These are phyloP conservation scores for Scleromitrula shiraiana DNA, from an alignment of 2,329 filamentous ascomycete species.

Conservation along the genomic window DNA sequence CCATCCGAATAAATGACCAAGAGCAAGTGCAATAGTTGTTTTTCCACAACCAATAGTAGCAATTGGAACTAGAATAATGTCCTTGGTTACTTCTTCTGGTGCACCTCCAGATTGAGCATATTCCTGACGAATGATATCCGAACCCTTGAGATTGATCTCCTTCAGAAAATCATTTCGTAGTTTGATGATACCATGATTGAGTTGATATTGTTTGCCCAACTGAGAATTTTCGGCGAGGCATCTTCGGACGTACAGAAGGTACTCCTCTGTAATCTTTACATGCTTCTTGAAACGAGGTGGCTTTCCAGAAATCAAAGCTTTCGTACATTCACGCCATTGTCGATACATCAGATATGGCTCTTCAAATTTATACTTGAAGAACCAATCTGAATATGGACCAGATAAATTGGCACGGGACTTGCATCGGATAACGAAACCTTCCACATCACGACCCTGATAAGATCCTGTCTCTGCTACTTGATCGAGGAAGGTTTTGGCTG, in stretches of 20 bases:
- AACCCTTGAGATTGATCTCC: constrained; percentile 75
- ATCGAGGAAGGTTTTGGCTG: constrained; percentile 76
- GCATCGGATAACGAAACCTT: constrained; percentile 95
- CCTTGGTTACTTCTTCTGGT: constrained; percentile 48
- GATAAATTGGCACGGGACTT: constrained; percentile 46
- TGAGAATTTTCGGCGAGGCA: constrained; percentile 61
- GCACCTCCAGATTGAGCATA: constrained; percentile 42
- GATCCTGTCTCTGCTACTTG: constrained; percentile 79
- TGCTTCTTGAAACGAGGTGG: constrained; percentile 80
- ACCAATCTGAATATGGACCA: constrained; percentile 77
- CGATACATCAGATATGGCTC: constrained; percentile 98
- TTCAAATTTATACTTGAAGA: constrained; percentile 99
- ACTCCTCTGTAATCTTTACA: constrained; percentile 80
- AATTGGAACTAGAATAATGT: constrained; percentile 81
- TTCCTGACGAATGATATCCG: constrained; percentile 77
- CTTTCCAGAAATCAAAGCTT: constrained; percentile 70
- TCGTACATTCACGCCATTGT: constrained; percentile 97
- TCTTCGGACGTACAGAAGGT: constrained; percentile 71
- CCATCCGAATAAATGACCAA: constrained; percentile 80
- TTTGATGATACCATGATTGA: constrained; percentile 91
- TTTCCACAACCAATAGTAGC: constrained; percentile 96
- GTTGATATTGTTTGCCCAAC: constrained; percentile 63
- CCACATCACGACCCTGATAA: constrained; percentile 85
- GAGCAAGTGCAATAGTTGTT: constrained; percentile 79
- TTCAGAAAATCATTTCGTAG: constrained; percentile 82